Percentiles rank a stretch among this genome's conserved stretches.
phyloP scores from a whole-genome alignment of 2,329 filamentous ascomycete species.

The Ceratocystis colombiana region DNA sequence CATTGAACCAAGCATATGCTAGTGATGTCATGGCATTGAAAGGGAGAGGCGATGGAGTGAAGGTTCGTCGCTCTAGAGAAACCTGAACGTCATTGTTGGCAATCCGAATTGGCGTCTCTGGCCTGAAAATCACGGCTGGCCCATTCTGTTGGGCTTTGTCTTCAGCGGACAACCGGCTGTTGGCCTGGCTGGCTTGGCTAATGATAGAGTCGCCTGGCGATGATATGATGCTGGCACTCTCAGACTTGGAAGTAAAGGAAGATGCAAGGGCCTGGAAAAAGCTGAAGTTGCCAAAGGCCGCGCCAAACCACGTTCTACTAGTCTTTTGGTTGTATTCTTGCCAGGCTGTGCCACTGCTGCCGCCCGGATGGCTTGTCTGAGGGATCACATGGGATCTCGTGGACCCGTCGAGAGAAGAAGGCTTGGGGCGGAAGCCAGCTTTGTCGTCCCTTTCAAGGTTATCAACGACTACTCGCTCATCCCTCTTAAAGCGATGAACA shows the following conservation, averaged over 20 bases:
- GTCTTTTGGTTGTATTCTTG: slow-evolving; percentile 24
- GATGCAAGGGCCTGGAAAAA: slow-evolving; percentile 25
- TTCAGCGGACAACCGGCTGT: slow-evolving; percentile 22
- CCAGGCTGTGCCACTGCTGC: slow-evolving; percentile 22
- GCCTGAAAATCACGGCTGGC: slow-evolving; percentile 68
- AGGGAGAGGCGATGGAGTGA: slow-evolving; percentile 63
- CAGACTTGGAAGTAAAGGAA: slow-evolving; percentile 23
- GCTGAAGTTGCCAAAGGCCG: slow-evolving; percentile 24
- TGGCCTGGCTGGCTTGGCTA: slow-evolving; percentile 14
- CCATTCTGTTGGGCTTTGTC: slow-evolving; percentile 30
- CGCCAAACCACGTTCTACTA: slow-evolving; percentile 24
- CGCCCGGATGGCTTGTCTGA: slow-evolving; percentile 18
- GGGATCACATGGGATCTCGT: slow-evolving; percentile 20
- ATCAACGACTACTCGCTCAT: slow-evolving; percentile 61
- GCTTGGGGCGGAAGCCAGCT: slow-evolving; percentile 16
- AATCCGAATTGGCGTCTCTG: slow-evolving; percentile 56
- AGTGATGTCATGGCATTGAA: slow-evolving; percentile 86
- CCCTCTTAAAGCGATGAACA: slow-evolving; percentile 67
- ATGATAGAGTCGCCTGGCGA: slow-evolving; percentile 21
- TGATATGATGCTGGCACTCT: slow-evolving; percentile 23
- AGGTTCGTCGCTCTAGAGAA: slow-evolving; percentile 76
- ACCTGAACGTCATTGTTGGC: slow-evolving; percentile 83
- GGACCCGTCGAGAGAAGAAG: background rate
- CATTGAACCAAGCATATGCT: slow-evolving; percentile 95
- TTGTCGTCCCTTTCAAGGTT: slow-evolving; percentile 17